These are phyloP conservation scores for Chaetomiaceae sp. DNA, from an alignment of 2,329 filamentous ascomycete species.

Conservation along the genomic window DNA sequence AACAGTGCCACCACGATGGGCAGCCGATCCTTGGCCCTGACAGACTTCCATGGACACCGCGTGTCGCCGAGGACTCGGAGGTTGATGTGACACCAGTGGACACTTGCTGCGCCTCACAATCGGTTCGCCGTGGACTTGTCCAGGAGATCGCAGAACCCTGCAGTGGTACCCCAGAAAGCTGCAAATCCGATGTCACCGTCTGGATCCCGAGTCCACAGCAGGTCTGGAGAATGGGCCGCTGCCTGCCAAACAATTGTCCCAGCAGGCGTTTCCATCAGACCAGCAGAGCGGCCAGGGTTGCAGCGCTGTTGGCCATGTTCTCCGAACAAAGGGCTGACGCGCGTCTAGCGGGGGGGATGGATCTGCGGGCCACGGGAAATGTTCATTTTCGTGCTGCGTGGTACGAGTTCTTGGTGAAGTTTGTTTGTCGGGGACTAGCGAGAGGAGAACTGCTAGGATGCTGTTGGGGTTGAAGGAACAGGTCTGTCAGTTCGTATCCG, in stretches of 20 bases:
- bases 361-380: not conserved
- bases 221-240: constrained; percentile 15
- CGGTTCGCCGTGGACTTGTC: constrained; percentile 12
- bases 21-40: not conserved
- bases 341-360: constrained; percentile 9
- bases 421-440: too few species aligned
- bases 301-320: not conserved
- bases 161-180: not conserved
- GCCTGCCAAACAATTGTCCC: constrained; percentile 10
- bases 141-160: constrained; percentile 11
- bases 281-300: not conserved
- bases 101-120: constrained; percentile 18
- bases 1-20: not conserved
- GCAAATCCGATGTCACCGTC: constrained; percentile 2
- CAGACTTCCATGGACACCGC: not conserved
- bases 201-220: not conserved
- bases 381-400: too few species aligned
- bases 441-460: too few species aligned
- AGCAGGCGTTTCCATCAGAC: constrained; percentile 11
- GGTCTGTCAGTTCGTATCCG: too few species aligned
- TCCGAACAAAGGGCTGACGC: constrained; percentile 6
- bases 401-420: not conserved
- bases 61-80: not conserved
- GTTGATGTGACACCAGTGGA: not conserved
- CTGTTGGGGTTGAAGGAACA: too few species aligned